A percentile compares a stretch with the other conserved stretches of the same genome.
These are phyloP conservation scores for Cystofilobasidium capitatum DNA, from an alignment of 768 basidiomycete species.

Conservation along the genomic window DNA sequence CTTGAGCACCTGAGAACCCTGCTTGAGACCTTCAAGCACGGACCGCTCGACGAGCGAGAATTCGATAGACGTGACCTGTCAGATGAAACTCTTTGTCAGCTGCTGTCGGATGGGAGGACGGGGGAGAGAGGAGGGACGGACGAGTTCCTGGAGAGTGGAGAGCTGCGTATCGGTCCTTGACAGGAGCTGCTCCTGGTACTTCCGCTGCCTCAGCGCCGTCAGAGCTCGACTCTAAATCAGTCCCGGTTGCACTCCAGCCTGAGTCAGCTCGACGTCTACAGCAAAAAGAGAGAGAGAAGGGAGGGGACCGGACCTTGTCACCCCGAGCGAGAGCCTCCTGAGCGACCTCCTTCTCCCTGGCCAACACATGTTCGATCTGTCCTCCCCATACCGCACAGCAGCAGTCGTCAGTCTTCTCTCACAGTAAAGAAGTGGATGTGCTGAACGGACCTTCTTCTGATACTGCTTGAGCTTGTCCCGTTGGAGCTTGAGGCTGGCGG, in stretches of 20 bases:
- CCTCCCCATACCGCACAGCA: not conserved
- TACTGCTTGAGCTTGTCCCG: conserved; percentile 92
- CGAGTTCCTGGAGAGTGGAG: conserved; percentile 78
- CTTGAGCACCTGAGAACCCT: conserved; percentile 85
- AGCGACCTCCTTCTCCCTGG: conserved; percentile 82
- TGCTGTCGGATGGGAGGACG: not conserved
- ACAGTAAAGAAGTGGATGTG: not conserved
- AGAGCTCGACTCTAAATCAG: conserved; percentile 51
- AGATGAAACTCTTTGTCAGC: not conserved
- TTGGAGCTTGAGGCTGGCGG: conserved; percentile 66
- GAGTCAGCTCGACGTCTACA: not conserved
- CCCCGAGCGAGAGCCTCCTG: conserved; percentile 68
- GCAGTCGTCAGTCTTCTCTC: not conserved
- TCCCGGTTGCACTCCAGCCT: not conserved
- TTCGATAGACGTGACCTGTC: conserved; percentile 87
- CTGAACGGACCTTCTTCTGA: conserved; percentile 66
- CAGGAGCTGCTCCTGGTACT: conserved; percentile 84
- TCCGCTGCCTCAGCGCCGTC: conserved; percentile 75
- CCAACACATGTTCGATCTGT: conserved; percentile 76
- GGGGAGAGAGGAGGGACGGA: conserved; percentile 40
- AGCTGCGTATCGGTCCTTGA: conserved; percentile 82
- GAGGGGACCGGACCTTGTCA: conserved; percentile 51
- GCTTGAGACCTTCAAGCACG: conserved; percentile 80
- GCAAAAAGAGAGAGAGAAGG: not conserved
- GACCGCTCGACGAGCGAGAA: conserved; percentile 90